phyloP scores from a whole-genome alignment of 345 rosid genomes.

The Tarenaya hassleriana region DNA sequence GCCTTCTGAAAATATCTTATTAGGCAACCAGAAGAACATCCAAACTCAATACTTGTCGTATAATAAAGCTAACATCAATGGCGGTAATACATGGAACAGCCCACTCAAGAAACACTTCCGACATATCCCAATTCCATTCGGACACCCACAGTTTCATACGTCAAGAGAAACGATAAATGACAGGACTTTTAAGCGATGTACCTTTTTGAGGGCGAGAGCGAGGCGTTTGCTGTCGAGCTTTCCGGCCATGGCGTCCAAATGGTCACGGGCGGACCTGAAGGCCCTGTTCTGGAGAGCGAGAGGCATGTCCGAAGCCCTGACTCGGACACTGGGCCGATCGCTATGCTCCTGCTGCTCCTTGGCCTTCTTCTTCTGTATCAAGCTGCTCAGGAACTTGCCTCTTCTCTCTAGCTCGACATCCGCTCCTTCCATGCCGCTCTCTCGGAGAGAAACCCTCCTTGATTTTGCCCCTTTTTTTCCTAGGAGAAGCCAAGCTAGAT shows the following conservation, averaged over 20 bases:
- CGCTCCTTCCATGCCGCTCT: constrained; percentile 59
- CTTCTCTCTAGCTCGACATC: constrained; percentile 85
- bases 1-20: too few relatives aligned
- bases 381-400: constrained; percentile 75
- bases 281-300: constrained; percentile 58
- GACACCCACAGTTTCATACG: too few relatives aligned
- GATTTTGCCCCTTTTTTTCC: too few relatives aligned
- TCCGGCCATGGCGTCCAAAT: constrained; percentile 63
- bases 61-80: too few relatives aligned
- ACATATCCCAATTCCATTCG: too few relatives aligned
- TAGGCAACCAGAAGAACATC: too few relatives aligned
- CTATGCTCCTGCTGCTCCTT: constrained; percentile 52
- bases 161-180: too few relatives aligned
- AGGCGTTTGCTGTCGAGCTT: constrained; percentile 85
- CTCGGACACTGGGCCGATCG: constrained; percentile 51
- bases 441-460: background rate
- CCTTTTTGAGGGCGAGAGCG: constrained; percentile 93
- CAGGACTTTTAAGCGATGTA: too few relatives aligned
- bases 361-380: constrained; percentile 90
- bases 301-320: constrained; percentile 90
- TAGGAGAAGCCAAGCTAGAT: constrained; percentile 15
- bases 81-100: too few relatives aligned
- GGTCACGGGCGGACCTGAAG: constrained; percentile 66
- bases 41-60: too few relatives aligned
- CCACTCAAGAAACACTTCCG: too few relatives aligned